Conservation (phyloP, 129 eudicot species). For the Arctium minus region DNA sequence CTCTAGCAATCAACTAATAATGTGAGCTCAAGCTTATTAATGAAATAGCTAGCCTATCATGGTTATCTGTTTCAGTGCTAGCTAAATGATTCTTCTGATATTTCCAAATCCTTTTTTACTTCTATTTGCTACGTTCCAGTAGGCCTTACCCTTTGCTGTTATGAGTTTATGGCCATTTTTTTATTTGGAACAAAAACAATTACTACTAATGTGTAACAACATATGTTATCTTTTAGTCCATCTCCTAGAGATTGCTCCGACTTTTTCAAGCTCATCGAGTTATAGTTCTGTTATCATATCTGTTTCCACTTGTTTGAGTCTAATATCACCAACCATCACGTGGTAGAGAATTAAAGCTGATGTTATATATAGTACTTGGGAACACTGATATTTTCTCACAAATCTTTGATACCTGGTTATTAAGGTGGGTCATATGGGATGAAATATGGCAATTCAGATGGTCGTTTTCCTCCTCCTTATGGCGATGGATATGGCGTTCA, state of each 20-base stretch:
- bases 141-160: constrained; percentile 1
- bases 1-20: background rate
- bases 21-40: background rate
- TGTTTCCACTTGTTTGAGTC: constrained; percentile 1
- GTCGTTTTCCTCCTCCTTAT: constrained; percentile 46
- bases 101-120: background rate
- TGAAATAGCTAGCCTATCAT: background rate
- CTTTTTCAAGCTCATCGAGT: constrained; percentile 1
- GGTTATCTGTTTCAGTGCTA: background rate
- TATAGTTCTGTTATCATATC: background rate
- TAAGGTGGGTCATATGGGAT: constrained; percentile 74
- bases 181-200: background rate
- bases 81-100: background rate
- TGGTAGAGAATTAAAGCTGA: background rate
- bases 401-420: constrained; percentile 9
- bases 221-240: background rate
- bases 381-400: background rate
- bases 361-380: background rate
- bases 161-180: constrained; percentile 11
- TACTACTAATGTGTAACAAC: background rate
- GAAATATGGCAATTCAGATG: constrained; percentile 49
- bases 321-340: background rate
- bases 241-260: background rate
- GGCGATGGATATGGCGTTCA: constrained; percentile 59
- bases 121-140: background rate